Evolutionary conservation across 2,329 filamentous ascomycete species (phyloP).

Genomic region (Penicillium aurantiogriseum): DNA sequence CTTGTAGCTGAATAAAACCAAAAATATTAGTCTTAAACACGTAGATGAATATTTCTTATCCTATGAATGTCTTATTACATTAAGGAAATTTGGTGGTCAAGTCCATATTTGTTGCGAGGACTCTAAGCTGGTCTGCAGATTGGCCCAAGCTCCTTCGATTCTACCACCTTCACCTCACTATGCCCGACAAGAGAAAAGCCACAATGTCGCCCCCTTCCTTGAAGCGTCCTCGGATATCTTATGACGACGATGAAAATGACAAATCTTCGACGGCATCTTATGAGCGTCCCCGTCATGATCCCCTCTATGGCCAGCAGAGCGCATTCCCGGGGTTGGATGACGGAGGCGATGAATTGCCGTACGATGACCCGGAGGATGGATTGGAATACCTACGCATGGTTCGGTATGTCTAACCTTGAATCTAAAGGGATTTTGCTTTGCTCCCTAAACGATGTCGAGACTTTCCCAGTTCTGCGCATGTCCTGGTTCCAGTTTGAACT

Average conservation of each 20-base stretch:
- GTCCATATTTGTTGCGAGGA: not conserved
- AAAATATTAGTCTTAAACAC: not conserved
- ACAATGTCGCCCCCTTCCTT: slow-evolving; percentile 21
- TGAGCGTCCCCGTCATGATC: slow-evolving; percentile 53
- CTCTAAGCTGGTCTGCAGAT: not conserved
- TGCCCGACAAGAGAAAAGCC: slow-evolving; percentile 38
- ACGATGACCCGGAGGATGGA: slow-evolving; percentile 66
- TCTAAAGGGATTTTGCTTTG: not conserved
- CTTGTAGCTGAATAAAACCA: not conserved
- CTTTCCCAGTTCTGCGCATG: not conserved
- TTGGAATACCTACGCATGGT: slow-evolving; percentile 70
- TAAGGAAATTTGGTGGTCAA: not conserved
- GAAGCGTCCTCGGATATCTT: slow-evolving; percentile 35
- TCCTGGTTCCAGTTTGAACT: slow-evolving; percentile 1
- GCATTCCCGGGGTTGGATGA: slow-evolving; percentile 66
- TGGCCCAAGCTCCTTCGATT: slow-evolving; percentile 28
- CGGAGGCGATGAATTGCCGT: slow-evolving; percentile 57
- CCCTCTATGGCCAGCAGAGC: slow-evolving; percentile 68
- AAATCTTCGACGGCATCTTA: slow-evolving; percentile 21
- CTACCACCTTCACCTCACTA: slow-evolving; percentile 20
- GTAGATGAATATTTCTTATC: not conserved
- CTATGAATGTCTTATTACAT: not conserved
- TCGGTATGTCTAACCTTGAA: slow-evolving; percentile 53
- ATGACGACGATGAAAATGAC: slow-evolving; percentile 31
- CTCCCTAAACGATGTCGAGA: not conserved